These are phyloP conservation scores for Oryza coarctata DNA, from an alignment of 176 grass and related monocot genomes.

Conservation along the genomic window DNA sequence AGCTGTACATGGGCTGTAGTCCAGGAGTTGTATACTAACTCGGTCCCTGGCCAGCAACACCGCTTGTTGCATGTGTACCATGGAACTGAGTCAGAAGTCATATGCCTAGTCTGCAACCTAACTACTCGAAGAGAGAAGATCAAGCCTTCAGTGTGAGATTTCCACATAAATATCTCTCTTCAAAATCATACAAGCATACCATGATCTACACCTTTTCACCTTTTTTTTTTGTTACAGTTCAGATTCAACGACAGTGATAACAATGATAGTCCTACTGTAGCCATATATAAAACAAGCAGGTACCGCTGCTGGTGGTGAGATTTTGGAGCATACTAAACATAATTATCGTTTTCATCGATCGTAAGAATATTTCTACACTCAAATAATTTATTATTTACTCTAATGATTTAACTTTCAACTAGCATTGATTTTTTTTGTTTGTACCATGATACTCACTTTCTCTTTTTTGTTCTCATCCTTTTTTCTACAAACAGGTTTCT, in stretches of 20 bases:
- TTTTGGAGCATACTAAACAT: not conserved
- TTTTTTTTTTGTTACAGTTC: too few relatives aligned
- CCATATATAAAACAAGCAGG: too few relatives aligned
- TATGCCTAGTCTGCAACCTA: not conserved
- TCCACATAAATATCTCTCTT: not conserved
- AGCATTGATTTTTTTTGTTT: too few relatives aligned
- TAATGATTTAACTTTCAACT: too few relatives aligned
- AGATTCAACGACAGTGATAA: not conserved
- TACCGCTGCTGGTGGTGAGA: not conserved
- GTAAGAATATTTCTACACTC: too few relatives aligned
- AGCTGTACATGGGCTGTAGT: not conserved
- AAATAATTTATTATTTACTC: too few relatives aligned
- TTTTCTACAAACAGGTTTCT: too few relatives aligned
- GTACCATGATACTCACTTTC: too few relatives aligned
- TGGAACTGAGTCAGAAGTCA: not conserved
- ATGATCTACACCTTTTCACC: not conserved
- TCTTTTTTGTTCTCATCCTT: too few relatives aligned
- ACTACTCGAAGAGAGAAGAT: not conserved
- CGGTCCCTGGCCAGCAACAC: not conserved
- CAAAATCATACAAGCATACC: not conserved
- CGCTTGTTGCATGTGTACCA: not conserved
- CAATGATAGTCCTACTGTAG: too few relatives aligned
- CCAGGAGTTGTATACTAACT: too few relatives aligned
- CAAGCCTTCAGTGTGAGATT: not conserved
- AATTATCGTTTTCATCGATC: not conserved